phyloP scores from a whole-genome alignment of 2,329 filamentous ascomycete species.

The Fusarium odoratissimum region DNA sequence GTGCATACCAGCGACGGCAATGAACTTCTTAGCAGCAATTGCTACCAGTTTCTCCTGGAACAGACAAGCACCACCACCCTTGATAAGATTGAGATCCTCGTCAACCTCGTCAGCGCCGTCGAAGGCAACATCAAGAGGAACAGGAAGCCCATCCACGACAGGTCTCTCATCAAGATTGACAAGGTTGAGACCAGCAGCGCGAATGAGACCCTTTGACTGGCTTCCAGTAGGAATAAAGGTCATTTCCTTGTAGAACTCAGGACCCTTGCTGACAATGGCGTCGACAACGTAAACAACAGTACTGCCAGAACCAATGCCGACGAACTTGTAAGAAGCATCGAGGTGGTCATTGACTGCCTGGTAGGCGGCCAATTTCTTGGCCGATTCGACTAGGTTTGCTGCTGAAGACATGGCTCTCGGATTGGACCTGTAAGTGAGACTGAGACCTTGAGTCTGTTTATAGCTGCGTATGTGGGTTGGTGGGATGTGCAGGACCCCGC shows the following conservation, averaged over 20 bases:
- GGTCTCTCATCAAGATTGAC: slow-evolving; percentile 83
- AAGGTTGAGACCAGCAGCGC: slow-evolving; percentile 79
- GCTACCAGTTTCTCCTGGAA: slow-evolving; percentile 98
- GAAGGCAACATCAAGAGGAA: slow-evolving; percentile 87
- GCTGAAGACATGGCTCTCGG: slow-evolving; percentile 52
- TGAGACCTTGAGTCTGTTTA: slow-evolving; percentile 29
- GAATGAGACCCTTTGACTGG: slow-evolving; percentile 89
- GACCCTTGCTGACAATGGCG: slow-evolving; percentile 74
- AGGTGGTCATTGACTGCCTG: slow-evolving; percentile 81
- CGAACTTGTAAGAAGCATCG: slow-evolving; percentile 67
- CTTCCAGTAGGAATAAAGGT: slow-evolving; percentile 93
- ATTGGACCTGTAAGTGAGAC: slow-evolving; percentile 7
- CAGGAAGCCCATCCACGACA: slow-evolving; percentile 51
- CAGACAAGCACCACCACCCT: slow-evolving; percentile 95
- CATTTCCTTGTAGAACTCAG: slow-evolving; percentile 69
- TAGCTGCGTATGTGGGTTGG: slow-evolving; percentile 22
- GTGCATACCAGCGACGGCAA: slow-evolving; percentile 81
- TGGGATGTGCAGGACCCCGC: slow-evolving; percentile 34
- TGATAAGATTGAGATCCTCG: slow-evolving; percentile 94
- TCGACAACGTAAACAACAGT: slow-evolving; percentile 89
- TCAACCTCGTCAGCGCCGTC: slow-evolving; percentile 98
- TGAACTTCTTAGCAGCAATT: slow-evolving; percentile 82
- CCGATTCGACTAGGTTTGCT: slow-evolving; percentile 69
- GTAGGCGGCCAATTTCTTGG: slow-evolving; percentile 80
- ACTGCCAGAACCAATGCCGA: slow-evolving; percentile 85